Evolutionary conservation across 2,329 filamentous ascomycete genomes (phyloP), one percentile per base, ranked within the genome.

Genomic region (Xylariaceae sp.): DNA sequence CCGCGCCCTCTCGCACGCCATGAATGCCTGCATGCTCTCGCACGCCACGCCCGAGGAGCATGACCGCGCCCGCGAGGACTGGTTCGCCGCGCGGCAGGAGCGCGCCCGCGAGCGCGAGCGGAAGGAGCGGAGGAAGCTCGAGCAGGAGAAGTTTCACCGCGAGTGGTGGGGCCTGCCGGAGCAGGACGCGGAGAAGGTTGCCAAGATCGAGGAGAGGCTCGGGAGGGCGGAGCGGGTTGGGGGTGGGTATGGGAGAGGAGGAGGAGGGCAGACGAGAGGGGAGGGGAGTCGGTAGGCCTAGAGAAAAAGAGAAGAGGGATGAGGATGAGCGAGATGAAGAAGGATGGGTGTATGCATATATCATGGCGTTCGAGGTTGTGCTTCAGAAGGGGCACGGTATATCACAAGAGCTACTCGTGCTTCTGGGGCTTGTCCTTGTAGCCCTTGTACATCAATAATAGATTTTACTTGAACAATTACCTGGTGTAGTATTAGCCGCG

Each of bases 11-110:
- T 85, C 89, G 57, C 81, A 84, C 48, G 74, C 76, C 28, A 98
- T 98, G 93, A 98, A 98, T 69, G 75, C 72, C 47, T 98, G 93
- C 71, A 96, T 98, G 89, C 75, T 90, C 53, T 66, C 75, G 42
- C 85, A 94, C 68, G 90, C 91, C 41, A 94, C 87, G 50, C 86
- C 83, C 49, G 81, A 78, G 41, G 88, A 94, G 63, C 79, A 94
- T 65, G 93, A 98, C 68, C 82, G 81, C 18, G 93, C 93, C 49
- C 75, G 93, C 39, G 87, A 89, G 64, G 89, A 97, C 62, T 98
- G 93, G 93, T 97, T 97, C 64, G 79, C 81, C 38, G 75, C 79
- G 49, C 77, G 87, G 38, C 73, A 87, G 54, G 79, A 89, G 67
- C 75, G 90, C 42, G 77, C 81, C 54, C 70, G 69, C 43, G 80